Base-by-base conservation (phyloP, 2,329 filamentous ascomycete genomes). In the Cladosporium velox region DNA sequence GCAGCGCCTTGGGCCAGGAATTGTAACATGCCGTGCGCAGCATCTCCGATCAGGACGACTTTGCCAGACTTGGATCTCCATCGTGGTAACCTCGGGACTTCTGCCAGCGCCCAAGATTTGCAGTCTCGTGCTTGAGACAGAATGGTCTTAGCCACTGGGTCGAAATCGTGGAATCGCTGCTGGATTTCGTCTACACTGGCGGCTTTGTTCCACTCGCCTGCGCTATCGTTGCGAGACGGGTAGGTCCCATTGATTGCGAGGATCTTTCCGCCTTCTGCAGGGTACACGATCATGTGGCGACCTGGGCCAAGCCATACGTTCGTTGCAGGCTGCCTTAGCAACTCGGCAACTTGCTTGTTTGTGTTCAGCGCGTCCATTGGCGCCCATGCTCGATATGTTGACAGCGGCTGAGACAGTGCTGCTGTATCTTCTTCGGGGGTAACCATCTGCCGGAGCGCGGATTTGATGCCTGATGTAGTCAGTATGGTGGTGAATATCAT, bases 81-180 rank as follows among this genome's bases (percentile, higher is more conserved):
- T 64, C 0, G 79, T 77, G 59, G 82, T 79, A 44, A 79, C 67
- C 67, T 83, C 80, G 38, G 79, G 77, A 59, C 2, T 82, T 71
- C 67, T 82, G 80, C 80, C 80, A 84, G 0, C 83, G 71, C 2
- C 77, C 78, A 4, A 82, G 52, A 58, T 6, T 57, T 65, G 26
- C 62, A 74, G 55, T 77, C 74, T 10, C 74, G 67, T 1, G 75
- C 75, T 3, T 71, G 83, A 73, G 63, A 47, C 15, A 65, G 24
- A 38, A 65, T 65, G 18, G 32, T 24, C 52, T 65, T 57, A 12
- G 44, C 62, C 4, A 65, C 38, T 8, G 52, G 52, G 26, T 65
- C 62, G 38, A 65, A 65, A n/a, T 65, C 62, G 55, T 65, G 62
- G 62, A 65, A 65, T 18, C 55, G 62, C 26, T 26, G 35, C 32